Conservation (phyloP, 2,329 filamentous ascomycete species). For the Cladosporium austrohemisphaericum region DNA sequence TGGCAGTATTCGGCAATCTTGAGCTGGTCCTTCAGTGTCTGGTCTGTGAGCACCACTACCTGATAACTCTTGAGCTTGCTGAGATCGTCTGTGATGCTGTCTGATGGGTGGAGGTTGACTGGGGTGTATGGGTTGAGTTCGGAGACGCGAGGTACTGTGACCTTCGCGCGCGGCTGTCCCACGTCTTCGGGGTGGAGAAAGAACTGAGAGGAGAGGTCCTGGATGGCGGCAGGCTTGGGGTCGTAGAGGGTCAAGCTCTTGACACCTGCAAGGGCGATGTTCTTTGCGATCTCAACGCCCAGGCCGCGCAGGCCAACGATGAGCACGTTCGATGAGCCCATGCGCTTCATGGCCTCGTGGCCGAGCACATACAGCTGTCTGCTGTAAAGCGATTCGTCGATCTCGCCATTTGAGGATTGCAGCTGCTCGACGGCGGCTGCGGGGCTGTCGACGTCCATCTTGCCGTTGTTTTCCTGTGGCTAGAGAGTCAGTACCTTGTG, state of each 20-base stretch:
- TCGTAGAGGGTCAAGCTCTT: constrained; percentile 95
- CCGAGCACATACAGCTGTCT: constrained; percentile 69
- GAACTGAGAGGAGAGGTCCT: constrained; percentile 95
- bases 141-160: constrained; percentile 82
- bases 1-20: constrained; percentile 90
- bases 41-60: constrained; percentile 84
- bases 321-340: constrained; percentile 93
- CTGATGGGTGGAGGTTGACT: constrained; percentile 65
- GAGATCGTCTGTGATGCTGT: constrained; percentile 70
- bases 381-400: constrained; percentile 66
- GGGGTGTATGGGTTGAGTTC: constrained; percentile 97
- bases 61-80: constrained; percentile 86
- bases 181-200: constrained; percentile 86
- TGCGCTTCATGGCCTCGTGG: constrained; percentile 92
- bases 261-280: constrained; percentile 94
- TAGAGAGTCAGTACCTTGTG: constrained; percentile 6
- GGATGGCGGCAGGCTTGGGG: constrained; percentile 74
- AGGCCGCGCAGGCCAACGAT: constrained; percentile 88
- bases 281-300: constrained; percentile 97
- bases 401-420: constrained; percentile 55
- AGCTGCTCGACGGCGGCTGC: constrained; percentile 57
- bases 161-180: constrained; percentile 82
- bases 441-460: constrained; percentile 61
- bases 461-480: constrained; percentile 38
- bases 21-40: constrained; percentile 74